Base-by-base conservation (phyloP, 2,329 filamentous ascomycete species). In the Clonostachys rhizophaga region DNA sequence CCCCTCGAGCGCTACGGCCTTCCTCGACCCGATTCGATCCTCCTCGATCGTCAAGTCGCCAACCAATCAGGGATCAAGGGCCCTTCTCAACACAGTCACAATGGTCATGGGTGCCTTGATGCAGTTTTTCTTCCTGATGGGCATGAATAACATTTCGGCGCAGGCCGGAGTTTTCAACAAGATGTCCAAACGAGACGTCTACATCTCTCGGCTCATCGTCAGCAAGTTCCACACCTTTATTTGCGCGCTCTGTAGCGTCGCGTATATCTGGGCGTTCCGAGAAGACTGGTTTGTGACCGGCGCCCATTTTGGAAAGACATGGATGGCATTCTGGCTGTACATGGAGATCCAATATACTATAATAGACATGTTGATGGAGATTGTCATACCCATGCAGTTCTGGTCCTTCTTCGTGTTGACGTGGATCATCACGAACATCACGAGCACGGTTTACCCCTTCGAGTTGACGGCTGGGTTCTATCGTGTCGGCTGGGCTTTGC, bases 261-360 rank as follows among this genome's bases (percentile, higher is more conserved):
- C 68, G 1, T 64, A 64, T 36, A 65, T 72, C 46, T 75, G 71
- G 72, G 71, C 68, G 0, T 75, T 70, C 54, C 57, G 63, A 2
- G 67, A 67, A 40, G 58, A 54, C 33, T 75, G 72, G 72, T 43
- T 50, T 3, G 68, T 74, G 4, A 57, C 57, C 16, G 63, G 58
- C 5, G 12, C 42, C 2, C 47, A 60, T 36, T 63, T 62, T 34
- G 59, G 49, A 5, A 42, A 53, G 30, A 57, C 53, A 0, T 60
- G 63, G 57, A 51, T 65, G 49, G 54, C 55, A 6, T 52, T 62
- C 11, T 73, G 69, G 70, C 52, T 73, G 0, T 62, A 58, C 42
- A 67, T 70, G 53, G 64, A 71, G 45, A 56, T 66, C 47, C 69
- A 75, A 54, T 72, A 70, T 52, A 59, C 66, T n/a, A 56, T 68